Base-by-base conservation (phyloP, 352 stramenopile species). In the Globisporangium nodosum region DNA sequence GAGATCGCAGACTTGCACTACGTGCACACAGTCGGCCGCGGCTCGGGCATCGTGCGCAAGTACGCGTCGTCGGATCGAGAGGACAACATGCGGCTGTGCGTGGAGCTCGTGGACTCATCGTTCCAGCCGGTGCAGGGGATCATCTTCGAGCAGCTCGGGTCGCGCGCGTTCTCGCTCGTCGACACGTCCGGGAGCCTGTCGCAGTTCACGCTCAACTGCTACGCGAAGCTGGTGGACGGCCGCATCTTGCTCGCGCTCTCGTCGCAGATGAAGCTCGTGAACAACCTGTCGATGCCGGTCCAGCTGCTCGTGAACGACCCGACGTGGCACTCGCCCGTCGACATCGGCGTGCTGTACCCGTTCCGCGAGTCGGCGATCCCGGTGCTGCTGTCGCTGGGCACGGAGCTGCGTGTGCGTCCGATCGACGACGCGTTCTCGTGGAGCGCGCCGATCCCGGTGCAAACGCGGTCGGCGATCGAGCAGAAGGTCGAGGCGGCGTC, bases 241-340 rank as follows among this genome's bases (percentile, higher is more conserved):
- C 81, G 82, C 27, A 92, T 94, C 52, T 56, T 94, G 20, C 60
- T 93, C 18, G 74, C 87, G 1, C 69, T 94, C 2, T 92, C 83
- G 35, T 94, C 85, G 5, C 81, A 87, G 52, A 76, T 94, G 48
- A 90, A 90, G 51, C 51, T 94, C 1, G 70, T 88, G 3, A 92
- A 81, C 56, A 77, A 73, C 45, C 42, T 91, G 27, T 74, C 83
- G 33, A 82, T 87, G 60, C 72, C 81, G 8, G 70, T 94, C 20
- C 76, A 89, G 49, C 58, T 94, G 20, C 78, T 94, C 4, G 81
- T 92, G 24, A 90, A 94, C 42, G 83, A 92, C 58, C 83, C 85
- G 54, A 78, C 78, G 40, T 94, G 85, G 85, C 63, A 70, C 5
- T 64, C 74, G 12, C 85, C 85, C 13, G 78, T 93, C 3, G 82